Conservation (phyloP, 106 monocot species). For the Dendrobium huoshanense region DNA sequence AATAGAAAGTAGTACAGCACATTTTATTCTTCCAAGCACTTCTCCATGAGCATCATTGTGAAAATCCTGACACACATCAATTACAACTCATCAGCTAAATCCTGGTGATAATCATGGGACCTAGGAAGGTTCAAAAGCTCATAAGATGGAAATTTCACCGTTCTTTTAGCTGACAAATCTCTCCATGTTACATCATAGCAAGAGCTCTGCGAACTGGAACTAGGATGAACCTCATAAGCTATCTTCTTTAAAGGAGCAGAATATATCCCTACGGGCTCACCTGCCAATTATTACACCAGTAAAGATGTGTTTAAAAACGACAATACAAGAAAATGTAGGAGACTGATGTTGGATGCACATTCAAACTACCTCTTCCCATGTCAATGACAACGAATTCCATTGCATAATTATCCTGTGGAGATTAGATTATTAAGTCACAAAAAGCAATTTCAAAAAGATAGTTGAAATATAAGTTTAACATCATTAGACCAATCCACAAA, state of each 20-base stretch:
- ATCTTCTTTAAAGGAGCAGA: slow-evolving; percentile 59
- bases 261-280: slow-evolving; percentile 66
- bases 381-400: slow-evolving; percentile 80
- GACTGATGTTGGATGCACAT: not conserved
- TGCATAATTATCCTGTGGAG: slow-evolving; percentile 62
- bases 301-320: not conserved
- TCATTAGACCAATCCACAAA: not conserved
- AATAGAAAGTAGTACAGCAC: slow-evolving; percentile 47
- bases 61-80: slow-evolving; percentile 32
- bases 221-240: slow-evolving; percentile 27
- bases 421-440: slow-evolving; percentile 4
- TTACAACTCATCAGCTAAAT: not conserved
- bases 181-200: slow-evolving; percentile 40
- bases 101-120: not conserved
- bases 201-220: slow-evolving; percentile 25
- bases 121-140: not conserved
- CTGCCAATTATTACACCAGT: slow-evolving; percentile 27
- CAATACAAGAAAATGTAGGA: not conserved
- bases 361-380: slow-evolving; percentile 62
- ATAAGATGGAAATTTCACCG: slow-evolving; percentile 31
- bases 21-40: slow-evolving; percentile 60
- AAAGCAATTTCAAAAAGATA: not conserved
- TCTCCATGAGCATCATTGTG: slow-evolving; percentile 17
- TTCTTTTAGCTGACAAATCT: slow-evolving; percentile 43
- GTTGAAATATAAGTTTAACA: not conserved